phyloP scores from a whole-genome alignment of 495 filamentous ascomycete species.

The Bombardia bombarda region DNA sequence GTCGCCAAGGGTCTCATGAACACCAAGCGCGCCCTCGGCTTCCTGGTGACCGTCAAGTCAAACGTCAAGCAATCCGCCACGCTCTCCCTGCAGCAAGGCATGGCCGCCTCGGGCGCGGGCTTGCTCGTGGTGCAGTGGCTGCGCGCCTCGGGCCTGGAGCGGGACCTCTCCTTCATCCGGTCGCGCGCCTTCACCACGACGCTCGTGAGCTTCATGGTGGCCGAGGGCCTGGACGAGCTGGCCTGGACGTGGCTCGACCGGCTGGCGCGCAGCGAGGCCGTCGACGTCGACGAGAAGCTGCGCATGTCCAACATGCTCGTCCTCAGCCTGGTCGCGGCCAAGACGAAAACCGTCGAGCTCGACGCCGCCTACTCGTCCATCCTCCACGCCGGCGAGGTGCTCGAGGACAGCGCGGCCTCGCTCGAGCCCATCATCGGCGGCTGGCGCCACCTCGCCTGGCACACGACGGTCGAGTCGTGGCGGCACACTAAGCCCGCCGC shows the following conservation, averaged over 20 bases:
- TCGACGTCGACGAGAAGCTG: background rate
- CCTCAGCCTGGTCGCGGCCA: slow-evolving; percentile 18
- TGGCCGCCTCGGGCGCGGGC: slow-evolving; percentile 32
- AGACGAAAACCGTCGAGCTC: slow-evolving; percentile 13
- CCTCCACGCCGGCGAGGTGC: slow-evolving; percentile 19
- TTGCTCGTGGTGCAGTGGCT: slow-evolving; percentile 43
- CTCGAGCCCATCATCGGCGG: slow-evolving; percentile 4
- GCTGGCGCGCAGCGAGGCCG: slow-evolving; percentile 10
- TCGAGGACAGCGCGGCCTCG: slow-evolving; percentile 6
- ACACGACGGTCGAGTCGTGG: slow-evolving; percentile 25
- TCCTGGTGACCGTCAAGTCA: slow-evolving; percentile 26
- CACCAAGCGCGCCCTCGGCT: slow-evolving; percentile 28
- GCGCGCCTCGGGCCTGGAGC: slow-evolving; percentile 37
- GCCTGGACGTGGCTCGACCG: slow-evolving; percentile 36
- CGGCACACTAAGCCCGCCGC: slow-evolving; percentile 21
- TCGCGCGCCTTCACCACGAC: slow-evolving; percentile 20
- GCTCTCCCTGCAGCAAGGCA: slow-evolving; percentile 18
- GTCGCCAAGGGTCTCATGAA: slow-evolving; percentile 39
- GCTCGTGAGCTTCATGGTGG: slow-evolving; percentile 41
- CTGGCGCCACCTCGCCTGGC: slow-evolving; percentile 25
- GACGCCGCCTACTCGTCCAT: slow-evolving; percentile 29
- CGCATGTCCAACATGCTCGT: slow-evolving; percentile 8
- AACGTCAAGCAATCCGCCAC: slow-evolving; percentile 18
- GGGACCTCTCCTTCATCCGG: slow-evolving; percentile 25
- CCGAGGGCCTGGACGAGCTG: slow-evolving; percentile 37